Percentiles rank a stretch among this genome's conserved stretches.
Evolutionary conservation across 2,329 filamentous ascomycete species (phyloP).

Genomic region (Blumeria graminis): DNA sequence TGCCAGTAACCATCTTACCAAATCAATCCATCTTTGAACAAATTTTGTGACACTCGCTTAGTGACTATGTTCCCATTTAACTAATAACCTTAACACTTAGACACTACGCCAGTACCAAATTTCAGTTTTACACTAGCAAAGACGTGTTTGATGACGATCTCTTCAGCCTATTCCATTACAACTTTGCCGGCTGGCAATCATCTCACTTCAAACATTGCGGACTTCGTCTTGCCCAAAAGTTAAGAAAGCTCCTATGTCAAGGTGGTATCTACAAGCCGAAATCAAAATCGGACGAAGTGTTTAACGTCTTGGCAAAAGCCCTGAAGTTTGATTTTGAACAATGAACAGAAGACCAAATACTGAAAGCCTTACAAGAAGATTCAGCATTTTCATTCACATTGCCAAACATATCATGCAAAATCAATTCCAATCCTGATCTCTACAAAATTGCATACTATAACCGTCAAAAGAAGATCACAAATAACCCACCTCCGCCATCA

Average conservation of each 20-base stretch:
- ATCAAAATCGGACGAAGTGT: neutral
- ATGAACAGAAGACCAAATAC: neutral
- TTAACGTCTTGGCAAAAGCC: neutral
- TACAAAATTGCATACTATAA: neutral
- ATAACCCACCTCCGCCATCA: neutral
- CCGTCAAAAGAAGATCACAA: neutral
- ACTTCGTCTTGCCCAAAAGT: neutral
- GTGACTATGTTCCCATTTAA: too few species aligned
- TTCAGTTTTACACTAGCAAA: neutral
- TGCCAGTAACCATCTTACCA: too few species aligned
- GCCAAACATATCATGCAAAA: neutral
- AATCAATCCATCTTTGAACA: too few species aligned
- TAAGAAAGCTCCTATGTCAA: neutral
- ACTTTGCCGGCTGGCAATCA: neutral
- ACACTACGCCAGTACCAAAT: neutral
- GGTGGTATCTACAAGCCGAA: neutral
- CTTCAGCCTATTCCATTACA: neutral
- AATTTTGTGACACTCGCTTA: too few species aligned
- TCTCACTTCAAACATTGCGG: neutral
- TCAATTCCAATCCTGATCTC: neutral
- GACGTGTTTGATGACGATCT: neutral
- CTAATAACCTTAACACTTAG: too few species aligned
- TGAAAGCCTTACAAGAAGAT: neutral
- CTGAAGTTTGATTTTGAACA: neutral
- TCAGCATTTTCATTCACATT: neutral